Percentiles rank a stretch among this genome's conserved stretches.
Evolutionary conservation across 768 basidiomycete species (phyloP).

Genomic region (Lentinula edodes): DNA sequence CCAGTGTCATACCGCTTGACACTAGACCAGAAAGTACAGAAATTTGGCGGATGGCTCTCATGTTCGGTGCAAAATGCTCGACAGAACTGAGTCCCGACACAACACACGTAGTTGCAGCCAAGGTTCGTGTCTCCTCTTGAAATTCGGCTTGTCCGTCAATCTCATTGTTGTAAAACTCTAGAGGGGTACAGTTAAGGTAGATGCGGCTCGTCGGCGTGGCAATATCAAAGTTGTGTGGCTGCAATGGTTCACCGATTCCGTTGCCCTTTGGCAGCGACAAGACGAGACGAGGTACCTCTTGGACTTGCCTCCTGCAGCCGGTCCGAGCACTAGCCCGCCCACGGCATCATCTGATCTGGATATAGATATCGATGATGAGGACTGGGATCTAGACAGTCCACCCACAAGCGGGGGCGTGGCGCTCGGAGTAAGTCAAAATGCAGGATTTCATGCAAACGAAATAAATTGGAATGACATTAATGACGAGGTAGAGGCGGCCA

Average conservation of each 20-base stretch:
- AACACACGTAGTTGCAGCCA: conserved; percentile 91
- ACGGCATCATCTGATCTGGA: conserved; percentile 64
- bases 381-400: conserved; percentile 42
- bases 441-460: conserved; percentile 45
- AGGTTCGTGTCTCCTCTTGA: conserved; percentile 39
- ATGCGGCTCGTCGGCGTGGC: conserved; percentile 70
- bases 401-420: background rate
- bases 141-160: background rate
- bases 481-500: conserved; percentile 81
- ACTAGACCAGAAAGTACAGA: conserved; percentile 73
- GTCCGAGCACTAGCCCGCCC: conserved; percentile 29
- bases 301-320: conserved; percentile 46
- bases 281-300: conserved; percentile 76
- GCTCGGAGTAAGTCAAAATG: conserved; percentile 1
- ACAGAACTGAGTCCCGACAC: conserved; percentile 59
- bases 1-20: conserved; percentile 91
- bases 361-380: conserved; percentile 53
- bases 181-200: conserved; percentile 91
- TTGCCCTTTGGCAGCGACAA: conserved; percentile 82
- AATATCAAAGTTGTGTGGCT: conserved; percentile 83
- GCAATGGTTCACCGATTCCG: conserved; percentile 84
- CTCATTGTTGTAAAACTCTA: conserved; percentile 20
- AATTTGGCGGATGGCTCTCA: conserved; percentile 79
- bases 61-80: conserved; percentile 83
- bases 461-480: conserved; percentile 83